Base-by-base conservation (phyloP, 805 yeast species). In the Yarrowia sp. region DNA sequence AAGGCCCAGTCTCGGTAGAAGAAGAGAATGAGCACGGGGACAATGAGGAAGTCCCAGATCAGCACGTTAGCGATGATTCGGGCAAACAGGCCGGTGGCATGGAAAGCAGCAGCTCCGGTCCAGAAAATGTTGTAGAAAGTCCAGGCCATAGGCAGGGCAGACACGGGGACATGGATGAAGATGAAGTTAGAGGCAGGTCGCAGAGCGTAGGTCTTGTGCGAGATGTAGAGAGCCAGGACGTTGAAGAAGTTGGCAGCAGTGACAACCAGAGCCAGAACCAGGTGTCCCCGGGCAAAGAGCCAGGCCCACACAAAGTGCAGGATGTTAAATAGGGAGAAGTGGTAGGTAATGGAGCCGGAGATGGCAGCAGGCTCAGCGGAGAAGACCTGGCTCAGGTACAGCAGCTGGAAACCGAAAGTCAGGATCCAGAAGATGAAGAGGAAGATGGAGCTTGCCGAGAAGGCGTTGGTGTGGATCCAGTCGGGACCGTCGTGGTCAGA, bases 31-130 rank as follows among this genome's bases (percentile, higher is more conserved):
- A 84, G 77, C 22, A 81, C 80, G 16, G 96, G 94, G 55, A 87
- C 85, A 45, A 90, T 70, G 71, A 91, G 80, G 79, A 89, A 88
- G 75, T 86, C 88, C 97, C 97, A 91, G 74, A 91, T 85, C 71
- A 89, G 81, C 42, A 90, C 76, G 77, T 91, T 90, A 66, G 94
- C 91, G 26, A 90, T 70, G 64, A 91, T 78, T 70, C 96, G 83
- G 15, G 91, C 87, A 22, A 84, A 78, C n/a, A 89, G 77, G 70
- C 71, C 71, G 68, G 84, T 84, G 12, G 89, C 85, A 70, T 88
- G 89, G 79, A 88, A 85, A 75, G 89, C 76, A 38, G 88, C 89
- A 1, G 96, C 92, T 56, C 96, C 96, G 75, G 89, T 89, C 97
- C 97, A 91, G 81, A 90, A 89, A 46, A 91, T 76, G 32, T 87